phyloP scores from a whole-genome alignment of 805 yeast species.

The Metahyphopichia silvanorum region DNA sequence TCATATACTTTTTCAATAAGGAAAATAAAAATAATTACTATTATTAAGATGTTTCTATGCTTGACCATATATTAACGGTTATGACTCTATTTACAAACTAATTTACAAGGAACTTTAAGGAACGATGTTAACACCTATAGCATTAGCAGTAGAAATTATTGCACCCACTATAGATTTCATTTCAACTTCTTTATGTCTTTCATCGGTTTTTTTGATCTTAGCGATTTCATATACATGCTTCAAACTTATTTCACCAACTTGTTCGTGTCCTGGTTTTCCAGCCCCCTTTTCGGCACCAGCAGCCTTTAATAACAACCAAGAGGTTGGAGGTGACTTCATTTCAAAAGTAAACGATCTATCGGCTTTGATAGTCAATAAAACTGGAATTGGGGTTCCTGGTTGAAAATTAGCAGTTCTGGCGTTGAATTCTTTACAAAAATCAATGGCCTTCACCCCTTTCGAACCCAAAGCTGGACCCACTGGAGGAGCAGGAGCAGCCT shows the following conservation, averaged over 20 bases:
- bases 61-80: no score
- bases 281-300: conserved; percentile 81
- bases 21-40: no score
- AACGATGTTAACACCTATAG: conserved; percentile 81
- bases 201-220: conserved; percentile 85
- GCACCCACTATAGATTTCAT: conserved; percentile 77
- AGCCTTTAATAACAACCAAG: conserved; percentile 79
- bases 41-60: no score
- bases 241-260: conserved; percentile 64
- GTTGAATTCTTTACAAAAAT: conserved; percentile 96
- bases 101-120: conserved; percentile 35
- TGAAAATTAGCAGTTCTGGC: conserved; percentile 88
- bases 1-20: no score
- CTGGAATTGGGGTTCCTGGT: conserved; percentile 90
- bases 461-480: conserved; percentile 99
- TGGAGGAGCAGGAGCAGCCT: conserved; percentile 98
- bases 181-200: conserved; percentile 66
- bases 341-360: conserved; percentile 87
- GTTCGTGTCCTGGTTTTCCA: conserved; percentile 57
- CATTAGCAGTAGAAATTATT: conserved; percentile 83
- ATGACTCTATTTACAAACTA: conserved; percentile 1
- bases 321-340: conserved; percentile 87
- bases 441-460: conserved; percentile 97
- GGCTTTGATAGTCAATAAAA: conserved; percentile 80
- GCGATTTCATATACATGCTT: conserved; percentile 96